Evolutionary conservation across 2,329 filamentous ascomycete genomes (phyloP), one percentile per base, ranked within the genome.

Genomic region (Penicillium expansum): DNA sequence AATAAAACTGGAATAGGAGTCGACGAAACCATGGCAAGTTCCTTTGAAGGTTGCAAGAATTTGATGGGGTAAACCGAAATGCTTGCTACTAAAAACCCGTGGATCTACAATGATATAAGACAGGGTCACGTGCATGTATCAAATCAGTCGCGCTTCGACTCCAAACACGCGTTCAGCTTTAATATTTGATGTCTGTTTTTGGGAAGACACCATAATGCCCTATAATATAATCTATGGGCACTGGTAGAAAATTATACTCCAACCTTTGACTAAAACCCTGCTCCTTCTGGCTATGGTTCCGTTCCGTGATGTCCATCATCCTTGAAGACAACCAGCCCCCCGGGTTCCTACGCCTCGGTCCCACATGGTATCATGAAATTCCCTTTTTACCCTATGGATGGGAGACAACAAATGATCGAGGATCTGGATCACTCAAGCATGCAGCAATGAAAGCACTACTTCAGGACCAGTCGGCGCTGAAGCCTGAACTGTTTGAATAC

Each of bases 361-460:
- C 71, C 22, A 64, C 68, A 37, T 77, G 75, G 75, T 68, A 71
- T 18, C 72, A 74, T 56, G 73, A 77, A 33, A 70, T 70, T 1
- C 75, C 75, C 3, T 76, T 69, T 45, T 54, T 74, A 11, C 66
- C 70, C 1, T 35, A 57, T 16, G 65, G 65, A 8, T 70, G 67
- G 60, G 67, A 70, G 33, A 57, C 64, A 20, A 56, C 52, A n/a
- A 66, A 59, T 48, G 49, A 53, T 3, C 18, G 29, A 4, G 75
- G 74, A 6, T 65, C 69, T n/a, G 62, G 70, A 20, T 68, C 71
- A 5, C 56, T 77, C 29, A 76, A 71, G 48, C 62, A 73, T 33
- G 60, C 67, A 8, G 73, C 75, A 10, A 74, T 71, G 65, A 67
- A 61, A 52, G 57, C 61, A 27, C 43, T 64, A 1, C 45, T 77